These are phyloP conservation scores for Venturia asperata DNA, from an alignment of 2,329 filamentous ascomycete genomes.

Conservation along the genomic window DNA sequence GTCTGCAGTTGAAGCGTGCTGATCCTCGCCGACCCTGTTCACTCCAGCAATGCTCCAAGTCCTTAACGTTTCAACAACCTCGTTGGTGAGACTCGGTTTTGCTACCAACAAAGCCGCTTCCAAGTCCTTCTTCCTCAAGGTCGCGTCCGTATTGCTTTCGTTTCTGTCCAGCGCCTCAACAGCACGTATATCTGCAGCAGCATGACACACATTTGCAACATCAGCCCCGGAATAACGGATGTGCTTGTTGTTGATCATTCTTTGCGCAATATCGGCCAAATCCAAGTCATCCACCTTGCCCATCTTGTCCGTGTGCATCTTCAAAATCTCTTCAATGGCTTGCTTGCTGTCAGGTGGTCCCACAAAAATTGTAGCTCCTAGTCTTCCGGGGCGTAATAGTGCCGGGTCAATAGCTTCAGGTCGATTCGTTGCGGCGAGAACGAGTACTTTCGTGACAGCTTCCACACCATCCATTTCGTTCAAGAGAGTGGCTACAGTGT, in stretches of 20 bases:
- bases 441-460: conserved; percentile 70
- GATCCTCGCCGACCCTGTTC: not conserved
- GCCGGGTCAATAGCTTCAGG: conserved; percentile 82
- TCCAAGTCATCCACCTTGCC: not conserved
- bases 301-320: conserved; percentile 47
- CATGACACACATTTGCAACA: conserved; percentile 15
- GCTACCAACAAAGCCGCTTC: conserved; percentile 12
- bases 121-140: conserved; percentile 11
- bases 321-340: conserved; percentile 70
- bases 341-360: conserved; percentile 64
- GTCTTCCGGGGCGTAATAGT: conserved; percentile 74
- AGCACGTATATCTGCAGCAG: conserved; percentile 7
- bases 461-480: conserved; percentile 97
- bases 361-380: conserved; percentile 80
- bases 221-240: conserved; percentile 19
- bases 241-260: not conserved
- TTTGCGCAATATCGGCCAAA: conserved; percentile 6
- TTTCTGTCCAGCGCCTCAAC: not conserved
- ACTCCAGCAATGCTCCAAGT: conserved; percentile 12
- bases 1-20: no score
- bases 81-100: not conserved
- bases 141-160: not conserved
- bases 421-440: conserved; percentile 86
- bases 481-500: conserved; percentile 80
- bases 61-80: conserved; percentile 1